Conservation (phyloP, 73 alveolate genomes). For the Tetrahymena thermophila region DNA sequence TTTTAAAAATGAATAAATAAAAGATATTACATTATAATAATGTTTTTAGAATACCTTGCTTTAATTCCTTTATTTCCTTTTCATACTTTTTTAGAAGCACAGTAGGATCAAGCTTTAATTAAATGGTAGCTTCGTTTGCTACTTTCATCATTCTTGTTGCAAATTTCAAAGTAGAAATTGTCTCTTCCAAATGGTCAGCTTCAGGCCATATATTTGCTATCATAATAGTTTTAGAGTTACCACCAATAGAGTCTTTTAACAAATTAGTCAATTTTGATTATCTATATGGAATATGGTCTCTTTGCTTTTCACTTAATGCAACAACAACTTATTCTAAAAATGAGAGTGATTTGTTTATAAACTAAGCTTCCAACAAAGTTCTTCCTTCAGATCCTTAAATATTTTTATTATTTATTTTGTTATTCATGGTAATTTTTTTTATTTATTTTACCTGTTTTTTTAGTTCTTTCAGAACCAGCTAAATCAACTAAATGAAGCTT, state of each 20-base stretch:
- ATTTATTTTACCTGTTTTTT: conserved; percentile 74
- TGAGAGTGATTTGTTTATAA: conserved; percentile 94
- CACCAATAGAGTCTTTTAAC: conserved; percentile 98
- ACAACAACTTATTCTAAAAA: conserved; percentile 98
- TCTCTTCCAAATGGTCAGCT: conserved; percentile 88
- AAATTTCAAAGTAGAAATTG: conserved; percentile 94
- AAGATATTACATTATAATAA: not conserved
- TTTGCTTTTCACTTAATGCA: conserved; percentile 90
- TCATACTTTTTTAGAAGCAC: conserved; percentile 88
- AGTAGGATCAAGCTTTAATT: conserved; percentile 89
- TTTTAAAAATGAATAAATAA: no score
- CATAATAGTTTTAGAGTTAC: conserved; percentile 98
- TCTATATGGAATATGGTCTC: conserved; percentile 98
- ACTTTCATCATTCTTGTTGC: conserved; percentile 99
- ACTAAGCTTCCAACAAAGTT: conserved; percentile 86
- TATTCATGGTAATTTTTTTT: conserved; percentile 77
- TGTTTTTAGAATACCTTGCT: conserved; percentile 37
- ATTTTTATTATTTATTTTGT: not conserved
- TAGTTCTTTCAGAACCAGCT: conserved; percentile 99
- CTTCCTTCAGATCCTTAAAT: conserved; percentile 35
- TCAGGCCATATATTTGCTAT: conserved; percentile 99
- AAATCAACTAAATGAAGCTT: conserved; percentile 97
- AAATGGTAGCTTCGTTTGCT: conserved; percentile 91
- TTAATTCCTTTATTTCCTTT: conserved; percentile 94
- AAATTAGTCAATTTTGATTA: conserved; percentile 94